A percentile compares a stretch with the other conserved stretches of the same genome.
Evolutionary conservation across 2,329 filamentous ascomycete genomes (phyloP).

Genomic region (Aplosporella prunicola): DNA sequence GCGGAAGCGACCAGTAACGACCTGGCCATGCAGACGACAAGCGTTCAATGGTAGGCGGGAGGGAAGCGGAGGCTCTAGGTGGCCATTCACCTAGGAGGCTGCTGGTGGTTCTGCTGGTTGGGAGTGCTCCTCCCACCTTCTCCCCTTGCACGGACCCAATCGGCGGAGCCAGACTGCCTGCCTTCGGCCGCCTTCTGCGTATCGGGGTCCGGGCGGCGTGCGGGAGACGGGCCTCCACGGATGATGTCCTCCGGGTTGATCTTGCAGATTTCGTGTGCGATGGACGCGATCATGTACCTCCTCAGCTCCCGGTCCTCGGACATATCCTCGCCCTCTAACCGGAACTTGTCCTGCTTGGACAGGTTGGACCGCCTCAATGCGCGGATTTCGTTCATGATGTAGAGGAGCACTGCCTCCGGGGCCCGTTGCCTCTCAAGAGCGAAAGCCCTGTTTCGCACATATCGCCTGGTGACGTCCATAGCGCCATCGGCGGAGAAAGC

Average conservation of each 20-base stretch:
- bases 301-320: conserved; percentile 67
- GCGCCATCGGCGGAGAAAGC: conserved; percentile 87
- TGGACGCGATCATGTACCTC: conserved; percentile 62
- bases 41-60: too few species aligned
- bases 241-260: conserved; percentile 46
- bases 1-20: too few species aligned
- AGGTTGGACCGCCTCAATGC: conserved; percentile 73
- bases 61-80: too few species aligned
- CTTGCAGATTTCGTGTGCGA: conserved; percentile 62
- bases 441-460: conserved; percentile 61
- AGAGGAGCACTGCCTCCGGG: conserved; percentile 81
- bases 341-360: conserved; percentile 75
- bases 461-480: conserved; percentile 57
- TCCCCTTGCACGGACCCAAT: conserved; percentile 28
- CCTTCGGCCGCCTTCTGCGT: conserved; percentile 39
- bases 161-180: conserved; percentile 29
- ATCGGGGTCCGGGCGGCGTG: conserved; percentile 32
- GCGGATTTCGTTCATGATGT: conserved; percentile 87
- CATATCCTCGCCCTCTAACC: conserved; percentile 70
- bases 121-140: conserved; percentile 27
- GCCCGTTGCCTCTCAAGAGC: conserved; percentile 68
- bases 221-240: conserved; percentile 12
- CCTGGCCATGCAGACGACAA: too few species aligned
- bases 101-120: conserved; percentile 30
- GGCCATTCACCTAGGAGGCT: conserved; percentile 23